Evolutionary conservation across 805 yeast genomes (phyloP).

Genomic region (Candida broadrunensis): DNA sequence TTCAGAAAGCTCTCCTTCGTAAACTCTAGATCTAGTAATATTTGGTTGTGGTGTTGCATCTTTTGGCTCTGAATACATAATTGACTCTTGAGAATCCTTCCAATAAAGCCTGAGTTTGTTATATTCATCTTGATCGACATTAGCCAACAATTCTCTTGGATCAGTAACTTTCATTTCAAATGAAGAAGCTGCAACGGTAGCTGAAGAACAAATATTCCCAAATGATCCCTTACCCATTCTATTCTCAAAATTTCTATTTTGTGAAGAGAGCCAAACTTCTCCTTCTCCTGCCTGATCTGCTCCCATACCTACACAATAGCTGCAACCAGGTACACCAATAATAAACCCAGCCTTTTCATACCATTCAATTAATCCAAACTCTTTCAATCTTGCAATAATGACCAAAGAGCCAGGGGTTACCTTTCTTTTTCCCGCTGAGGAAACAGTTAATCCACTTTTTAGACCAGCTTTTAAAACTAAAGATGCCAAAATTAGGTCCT

Average conservation of each 20-base stretch:
- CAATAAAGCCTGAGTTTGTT: neutral
- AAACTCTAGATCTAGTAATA: neutral
- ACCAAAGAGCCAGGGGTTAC: neutral
- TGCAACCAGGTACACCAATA: neutral
- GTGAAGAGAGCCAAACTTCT: neutral
- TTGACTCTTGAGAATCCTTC: neutral
- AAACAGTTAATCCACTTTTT: neutral
- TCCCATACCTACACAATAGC: neutral
- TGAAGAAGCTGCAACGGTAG: neutral
- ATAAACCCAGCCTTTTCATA: neutral
- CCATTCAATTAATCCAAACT: neutral
- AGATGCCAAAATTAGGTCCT: neutral
- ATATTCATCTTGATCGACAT: neutral
- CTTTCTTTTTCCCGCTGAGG: neutral
- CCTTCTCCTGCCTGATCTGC: neutral
- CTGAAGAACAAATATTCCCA: neutral
- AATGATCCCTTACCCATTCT: neutral
- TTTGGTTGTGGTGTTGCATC: neutral
- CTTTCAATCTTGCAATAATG: neutral
- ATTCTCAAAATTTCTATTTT: neutral
- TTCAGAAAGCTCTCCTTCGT: neutral
- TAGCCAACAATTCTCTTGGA: neutral
- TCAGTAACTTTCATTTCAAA: neutral
- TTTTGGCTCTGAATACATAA: neutral
- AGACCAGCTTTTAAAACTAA: neutral